Conservation (phyloP, 805 yeast species). For the Yamadazyma takamatsuzukensis region DNA sequence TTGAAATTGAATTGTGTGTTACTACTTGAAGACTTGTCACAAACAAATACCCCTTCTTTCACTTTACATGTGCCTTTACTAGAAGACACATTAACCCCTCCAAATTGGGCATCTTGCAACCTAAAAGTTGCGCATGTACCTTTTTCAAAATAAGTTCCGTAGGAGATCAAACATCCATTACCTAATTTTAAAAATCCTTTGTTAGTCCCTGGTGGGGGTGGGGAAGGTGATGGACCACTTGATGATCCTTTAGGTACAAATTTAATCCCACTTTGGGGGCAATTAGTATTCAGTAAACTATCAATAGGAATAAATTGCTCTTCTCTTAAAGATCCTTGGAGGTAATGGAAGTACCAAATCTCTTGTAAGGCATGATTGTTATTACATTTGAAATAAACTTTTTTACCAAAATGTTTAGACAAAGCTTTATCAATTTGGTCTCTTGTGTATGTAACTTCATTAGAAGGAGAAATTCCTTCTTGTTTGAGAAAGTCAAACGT, state of each 20-base stretch:
- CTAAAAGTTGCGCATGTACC: conserved; percentile 86
- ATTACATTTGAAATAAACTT: conserved; percentile 35
- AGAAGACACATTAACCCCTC: conserved; percentile 68
- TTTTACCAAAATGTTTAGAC: conserved; percentile 25
- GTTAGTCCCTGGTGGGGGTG: conserved; percentile 8
- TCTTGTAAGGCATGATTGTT: conserved; percentile 47
- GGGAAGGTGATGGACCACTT: conserved; percentile 18
- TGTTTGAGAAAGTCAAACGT: conserved; percentile 32
- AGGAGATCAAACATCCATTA: conserved; percentile 75
- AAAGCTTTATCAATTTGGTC: conserved; percentile 31
- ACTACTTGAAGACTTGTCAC: conserved; percentile 16
- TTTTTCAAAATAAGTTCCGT: conserved; percentile 76
- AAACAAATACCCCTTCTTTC: conserved; percentile 17
- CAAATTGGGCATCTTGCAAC: conserved; percentile 54
- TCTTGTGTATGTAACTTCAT: conserved; percentile 28
- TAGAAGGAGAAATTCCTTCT: conserved; percentile 35
- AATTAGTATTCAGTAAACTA: conserved; percentile 49
- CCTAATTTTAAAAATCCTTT: conserved; percentile 10
- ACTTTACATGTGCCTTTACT: conserved; percentile 74
- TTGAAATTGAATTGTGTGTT: conserved; percentile 40
- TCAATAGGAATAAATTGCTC: conserved; percentile 64
- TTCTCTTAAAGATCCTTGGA: conserved; percentile 66
- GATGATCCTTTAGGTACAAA: conserved; percentile 59
- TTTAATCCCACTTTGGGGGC: conserved; percentile 59
- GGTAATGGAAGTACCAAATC: conserved; percentile 79